Base-by-base conservation (phyloP, 2,329 filamentous ascomycete genomes). In the Xylariaceae sp. region DNA sequence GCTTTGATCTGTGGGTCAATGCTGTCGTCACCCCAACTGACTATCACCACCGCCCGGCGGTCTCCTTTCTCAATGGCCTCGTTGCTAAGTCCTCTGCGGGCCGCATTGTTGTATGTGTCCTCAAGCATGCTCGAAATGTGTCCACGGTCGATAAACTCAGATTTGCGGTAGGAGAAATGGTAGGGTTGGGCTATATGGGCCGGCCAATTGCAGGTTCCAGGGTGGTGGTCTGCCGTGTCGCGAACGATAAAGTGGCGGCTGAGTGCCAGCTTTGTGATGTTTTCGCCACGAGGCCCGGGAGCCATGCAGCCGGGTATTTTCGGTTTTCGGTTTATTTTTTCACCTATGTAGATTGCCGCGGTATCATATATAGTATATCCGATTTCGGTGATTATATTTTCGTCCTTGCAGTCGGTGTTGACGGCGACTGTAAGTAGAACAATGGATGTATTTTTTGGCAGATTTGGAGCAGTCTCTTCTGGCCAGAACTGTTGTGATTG, bases 91-190 rank as follows among this genome's bases (percentile, higher is more conserved):
- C 52, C 54, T 4, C 44, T 12, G 19, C 5, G 28, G 23, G 47
- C 11, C 2, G 61, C 61, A 2, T 23, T n/a, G 3, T 23, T 8
- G 37, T 54, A 63, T 6, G 39, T 44, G 19, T 19, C 19, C 16
- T 59, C 55, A 3, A 63, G 36, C 1, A 14, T 52, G 3, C 23
- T 24, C 3, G 3, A 1, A 4, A 63, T 17, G 0, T 60, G 6
- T 4, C 7, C 12, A 7, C 55, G 37, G 2, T 17, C 2, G 12
- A 63, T 48, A 11, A 37, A 21, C 2, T 21, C 28, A 1, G 58
- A 62, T 33, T 56, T 62, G 19, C 45, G 45, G 46, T 53, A 63
- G 4, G 52, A 41, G 49, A 63, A 63, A 21, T 59, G 48, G 17
- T 60, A 57, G 1, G 61, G 61, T 8, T 63, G 59, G 5, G 59